These are phyloP conservation scores for Fusarium begoniae DNA, from an alignment of 2,329 filamentous ascomycete species.

Conservation along the genomic window DNA sequence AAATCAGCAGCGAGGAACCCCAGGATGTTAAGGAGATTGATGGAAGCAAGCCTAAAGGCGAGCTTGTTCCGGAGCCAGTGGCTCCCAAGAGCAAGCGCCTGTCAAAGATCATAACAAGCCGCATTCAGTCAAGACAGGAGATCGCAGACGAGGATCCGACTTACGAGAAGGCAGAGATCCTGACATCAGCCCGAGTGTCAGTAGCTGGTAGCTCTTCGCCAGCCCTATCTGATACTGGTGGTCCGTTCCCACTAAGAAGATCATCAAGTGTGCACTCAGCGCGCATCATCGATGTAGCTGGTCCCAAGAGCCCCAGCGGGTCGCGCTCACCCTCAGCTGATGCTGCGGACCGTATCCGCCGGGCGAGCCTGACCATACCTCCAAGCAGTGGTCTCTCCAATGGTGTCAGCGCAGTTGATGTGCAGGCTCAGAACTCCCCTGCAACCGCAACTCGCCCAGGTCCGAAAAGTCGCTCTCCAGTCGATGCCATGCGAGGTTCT, in stretches of 20 bases:
- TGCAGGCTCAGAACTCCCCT: slow-evolving; percentile 42
- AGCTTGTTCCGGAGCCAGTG: slow-evolving; percentile 10
- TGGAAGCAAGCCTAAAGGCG: slow-evolving; percentile 10
- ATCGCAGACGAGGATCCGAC: slow-evolving; percentile 51
- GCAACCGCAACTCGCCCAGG: slow-evolving; percentile 36
- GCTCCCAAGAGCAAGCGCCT: slow-evolving; percentile 33
- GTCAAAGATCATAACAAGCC: slow-evolving; percentile 40
- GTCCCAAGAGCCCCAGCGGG: slow-evolving; percentile 59
- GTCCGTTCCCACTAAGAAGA: slow-evolving; percentile 49
- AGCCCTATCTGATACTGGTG: slow-evolving; percentile 57
- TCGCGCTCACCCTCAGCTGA: slow-evolving; percentile 62
- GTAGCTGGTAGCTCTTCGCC: slow-evolving; percentile 62
- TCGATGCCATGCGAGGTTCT: slow-evolving; percentile 45
- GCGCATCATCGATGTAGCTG: slow-evolving; percentile 66
- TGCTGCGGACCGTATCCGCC: slow-evolving; percentile 53
- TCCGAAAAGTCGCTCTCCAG: slow-evolving; percentile 44
- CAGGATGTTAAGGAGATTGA: slow-evolving; percentile 7
- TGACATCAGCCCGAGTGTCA: slow-evolving; percentile 66
- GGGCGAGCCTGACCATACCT: slow-evolving; percentile 48
- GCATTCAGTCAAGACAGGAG: slow-evolving; percentile 23
- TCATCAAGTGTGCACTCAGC: slow-evolving; percentile 63
- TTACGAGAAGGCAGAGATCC: slow-evolving; percentile 67
- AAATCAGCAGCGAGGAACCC: not conserved
- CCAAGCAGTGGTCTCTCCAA: slow-evolving; percentile 51
- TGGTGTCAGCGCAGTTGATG: slow-evolving; percentile 52